Evolutionary conservation across 106 monocot species (phyloP), one percentile per base, ranked within the genome.

Genomic region (Ottelia alismoides): DNA sequence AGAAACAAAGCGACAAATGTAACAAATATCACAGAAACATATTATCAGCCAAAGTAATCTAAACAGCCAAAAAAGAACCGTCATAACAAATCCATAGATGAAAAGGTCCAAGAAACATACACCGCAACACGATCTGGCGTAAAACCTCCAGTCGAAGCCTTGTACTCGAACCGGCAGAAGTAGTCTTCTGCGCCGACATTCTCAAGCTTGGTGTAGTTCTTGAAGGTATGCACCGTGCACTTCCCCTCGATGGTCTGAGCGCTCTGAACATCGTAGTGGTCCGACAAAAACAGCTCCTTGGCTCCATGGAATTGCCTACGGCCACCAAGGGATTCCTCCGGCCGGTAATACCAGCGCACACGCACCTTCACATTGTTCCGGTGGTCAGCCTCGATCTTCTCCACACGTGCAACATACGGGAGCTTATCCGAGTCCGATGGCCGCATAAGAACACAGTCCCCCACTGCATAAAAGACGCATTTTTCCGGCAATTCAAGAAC

Each of bases 311-410:
- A 79, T 65, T 65, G 73, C 50, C 78, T 32, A 20, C 78, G 45
- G 6, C 78, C 78, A 0, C 78, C 78, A 20, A 74, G 63, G 16
- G 78, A 79, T 58, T 79, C 78, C 74, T 79, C 78, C 23, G 78
- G 78, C 20, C 78, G 78, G 65, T 78, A 78, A 45, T 73, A 78
- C 78, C 78, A 78, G 24, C 78, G 51, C 20, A 79, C 79, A 40
- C 70, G 29, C 22, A 79, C 79, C 57, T 53, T 65, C 69, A 74
- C 74, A 27, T 68, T 73, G 27, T 56, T 70, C 20, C 79, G 66
- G 19, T 58, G 32, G 18, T 71, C 79, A 2, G 74, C 70, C 62
- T 79, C 79, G 56, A 79, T 74, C 22, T 54, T 51, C 62, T 79
- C 79, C 10, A 79, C 67, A 29, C 58, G 61, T 23, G 79, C 79